A percentile compares a stretch with the other conserved stretches of the same genome.
Evolutionary conservation across 2,329 filamentous ascomycete genomes (phyloP).

Genomic region (Monilinia fructicola): DNA sequence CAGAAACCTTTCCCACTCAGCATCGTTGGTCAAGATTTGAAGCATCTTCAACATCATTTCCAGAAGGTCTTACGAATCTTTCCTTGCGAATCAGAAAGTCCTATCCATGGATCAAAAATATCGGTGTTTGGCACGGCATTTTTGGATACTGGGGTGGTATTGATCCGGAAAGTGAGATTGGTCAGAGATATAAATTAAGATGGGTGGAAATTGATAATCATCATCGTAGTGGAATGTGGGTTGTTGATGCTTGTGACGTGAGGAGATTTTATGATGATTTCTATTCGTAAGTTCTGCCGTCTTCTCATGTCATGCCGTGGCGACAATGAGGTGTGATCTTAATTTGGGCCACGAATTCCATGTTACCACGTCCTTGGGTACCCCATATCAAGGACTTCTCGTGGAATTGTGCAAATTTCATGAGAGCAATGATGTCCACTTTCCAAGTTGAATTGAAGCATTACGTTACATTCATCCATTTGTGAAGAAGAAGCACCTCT

Average conservation of each 20-base stretch:
- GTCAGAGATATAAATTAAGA: slow-evolving; percentile 24
- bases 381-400: too few relatives aligned
- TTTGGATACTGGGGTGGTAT: slow-evolving; percentile 29
- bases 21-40: slow-evolving; percentile 26
- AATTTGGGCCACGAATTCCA: background rate
- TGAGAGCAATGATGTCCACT: too few relatives aligned
- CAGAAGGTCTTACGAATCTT: slow-evolving; percentile 24
- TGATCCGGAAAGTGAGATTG: slow-evolving; percentile 23
- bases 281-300: slow-evolving; percentile 21
- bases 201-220: slow-evolving; percentile 23
- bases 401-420: too few relatives aligned
- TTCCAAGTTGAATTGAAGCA: too few relatives aligned
- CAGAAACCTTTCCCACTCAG: slow-evolving; percentile 3
- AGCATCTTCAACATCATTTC: slow-evolving; percentile 24
- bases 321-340: background rate
- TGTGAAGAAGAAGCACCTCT: background rate
- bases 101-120: slow-evolving; percentile 26
- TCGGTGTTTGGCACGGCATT: slow-evolving; percentile 30
- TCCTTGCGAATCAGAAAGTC: slow-evolving; percentile 13
- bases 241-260: slow-evolving; percentile 24
- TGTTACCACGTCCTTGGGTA: background rate
- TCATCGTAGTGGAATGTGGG: slow-evolving; percentile 22
- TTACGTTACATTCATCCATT: too few relatives aligned
- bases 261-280: slow-evolving; percentile 27
- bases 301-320: background rate